Evolutionary conservation across 1,139 yeast species (phyloP).

Genomic region (Kodamaea suecica): DNA sequence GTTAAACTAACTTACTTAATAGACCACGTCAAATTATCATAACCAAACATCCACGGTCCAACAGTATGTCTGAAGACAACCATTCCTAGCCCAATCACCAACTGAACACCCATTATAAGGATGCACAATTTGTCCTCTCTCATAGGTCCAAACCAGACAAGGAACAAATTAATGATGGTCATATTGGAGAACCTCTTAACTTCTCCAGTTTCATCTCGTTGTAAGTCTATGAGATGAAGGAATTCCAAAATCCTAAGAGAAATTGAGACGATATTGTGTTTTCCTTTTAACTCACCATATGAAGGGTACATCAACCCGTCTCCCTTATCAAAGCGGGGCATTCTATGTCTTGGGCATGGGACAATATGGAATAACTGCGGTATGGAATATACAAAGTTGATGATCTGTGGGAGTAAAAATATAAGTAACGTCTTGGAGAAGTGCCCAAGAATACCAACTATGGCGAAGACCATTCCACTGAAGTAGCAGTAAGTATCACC

Average conservation of each 20-base stretch:
- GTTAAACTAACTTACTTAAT: constrained; percentile 6
- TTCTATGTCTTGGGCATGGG: constrained; percentile 93
- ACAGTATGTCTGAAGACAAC: constrained; percentile 74
- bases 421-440: constrained; percentile 87
- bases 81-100: constrained; percentile 62
- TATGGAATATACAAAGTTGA: constrained; percentile 81
- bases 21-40: constrained; percentile 64
- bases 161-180: constrained; percentile 77
- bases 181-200: constrained; percentile 66
- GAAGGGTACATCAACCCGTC: constrained; percentile 78
- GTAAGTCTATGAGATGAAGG: constrained; percentile 50
- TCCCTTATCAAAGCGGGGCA: constrained; percentile 68
- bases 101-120: constrained; percentile 58
- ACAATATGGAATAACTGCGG: constrained; percentile 86
- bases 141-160: constrained; percentile 88
- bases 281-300: constrained; percentile 28
- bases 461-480: constrained; percentile 98
- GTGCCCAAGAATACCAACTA: constrained; percentile 93
- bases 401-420: constrained; percentile 84
- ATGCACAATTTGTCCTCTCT: constrained; percentile 75
- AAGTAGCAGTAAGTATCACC: constrained; percentile 98
- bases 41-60: constrained; percentile 85
- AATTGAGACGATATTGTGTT: constrained; percentile 17
- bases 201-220: constrained; percentile 29
- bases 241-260: constrained; percentile 37